A percentile compares a stretch with the other conserved stretches of the same genome.
Conservation (phyloP, 176 grass and related monocot genomes). For the Chrysopogon serrulatus region DNA sequence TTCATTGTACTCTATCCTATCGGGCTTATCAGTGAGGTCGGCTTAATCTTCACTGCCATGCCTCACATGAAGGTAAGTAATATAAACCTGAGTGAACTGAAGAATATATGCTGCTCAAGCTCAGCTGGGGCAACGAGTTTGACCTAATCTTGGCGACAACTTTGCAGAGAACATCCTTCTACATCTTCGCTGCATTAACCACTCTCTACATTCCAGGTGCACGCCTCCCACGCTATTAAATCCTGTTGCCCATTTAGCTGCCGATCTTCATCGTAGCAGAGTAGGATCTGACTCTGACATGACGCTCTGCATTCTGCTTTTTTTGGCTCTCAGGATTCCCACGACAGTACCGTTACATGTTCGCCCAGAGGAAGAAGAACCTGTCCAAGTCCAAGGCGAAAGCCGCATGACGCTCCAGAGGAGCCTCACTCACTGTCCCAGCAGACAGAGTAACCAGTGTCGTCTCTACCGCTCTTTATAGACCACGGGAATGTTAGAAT, state of each 20-base stretch:
- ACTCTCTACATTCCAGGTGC: constrained; percentile 48
- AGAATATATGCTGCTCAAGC: not conserved
- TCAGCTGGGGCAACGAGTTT: not conserved
- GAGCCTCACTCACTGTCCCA: not conserved
- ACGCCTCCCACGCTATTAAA: not conserved
- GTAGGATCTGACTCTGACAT: not conserved
- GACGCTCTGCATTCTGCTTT: not conserved
- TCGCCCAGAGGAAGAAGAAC: constrained; percentile 1
- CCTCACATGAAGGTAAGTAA: constrained; percentile 22
- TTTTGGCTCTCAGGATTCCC: not conserved
- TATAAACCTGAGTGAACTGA: not conserved
- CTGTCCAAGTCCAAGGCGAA: constrained; percentile 5
- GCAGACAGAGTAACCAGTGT: too few relatives aligned
- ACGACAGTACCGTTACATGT: constrained; percentile 7
- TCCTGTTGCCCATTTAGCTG: not conserved
- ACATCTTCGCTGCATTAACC: not conserved
- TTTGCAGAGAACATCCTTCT: not conserved
- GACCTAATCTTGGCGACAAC: not conserved
- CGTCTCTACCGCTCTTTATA: too few relatives aligned
- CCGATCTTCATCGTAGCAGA: not conserved
- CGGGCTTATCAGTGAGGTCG: not conserved
- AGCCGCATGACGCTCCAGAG: not conserved
- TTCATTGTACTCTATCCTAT: not conserved
- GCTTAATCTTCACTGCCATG: not conserved
- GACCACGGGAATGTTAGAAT: not conserved